Conservation (phyloP, 2,329 filamentous ascomycete genomes). For the Aureobasidium sp. region DNA sequence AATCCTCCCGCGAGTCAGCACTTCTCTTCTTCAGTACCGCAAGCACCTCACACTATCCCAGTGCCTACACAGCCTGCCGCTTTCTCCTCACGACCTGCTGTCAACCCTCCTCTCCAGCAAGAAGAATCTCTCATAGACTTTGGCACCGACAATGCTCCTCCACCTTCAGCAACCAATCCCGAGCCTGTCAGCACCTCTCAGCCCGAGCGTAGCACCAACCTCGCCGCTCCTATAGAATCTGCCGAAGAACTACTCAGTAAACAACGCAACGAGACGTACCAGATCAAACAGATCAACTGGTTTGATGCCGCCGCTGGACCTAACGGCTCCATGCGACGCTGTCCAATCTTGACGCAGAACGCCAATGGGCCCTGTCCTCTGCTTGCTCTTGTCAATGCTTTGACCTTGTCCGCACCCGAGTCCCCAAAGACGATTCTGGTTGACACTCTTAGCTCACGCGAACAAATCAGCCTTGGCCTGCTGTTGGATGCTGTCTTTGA, state of each 20-base stretch:
- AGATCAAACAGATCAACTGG: conserved; percentile 88
- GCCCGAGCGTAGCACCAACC: neutral
- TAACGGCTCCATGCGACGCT: conserved; percentile 56
- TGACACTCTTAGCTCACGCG: conserved; percentile 66
- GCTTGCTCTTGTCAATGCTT: conserved; percentile 83
- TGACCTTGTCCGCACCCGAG: conserved; percentile 71
- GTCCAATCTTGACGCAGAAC: conserved; percentile 86
- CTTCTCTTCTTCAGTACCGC: neutral
- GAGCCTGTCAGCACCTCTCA: neutral
- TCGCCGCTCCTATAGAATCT: conserved; percentile 18
- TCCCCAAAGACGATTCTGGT: conserved; percentile 61
- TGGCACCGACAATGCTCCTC: conserved; percentile 18
- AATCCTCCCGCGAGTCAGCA: neutral
- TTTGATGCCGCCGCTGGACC: conserved; percentile 52
- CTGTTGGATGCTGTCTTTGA: conserved; percentile 87
- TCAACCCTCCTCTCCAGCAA: conserved; percentile 20
- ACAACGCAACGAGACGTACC: conserved; percentile 68
- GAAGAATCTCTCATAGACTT: conserved; percentile 25
- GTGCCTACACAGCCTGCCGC: neutral
- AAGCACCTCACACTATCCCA: neutral
- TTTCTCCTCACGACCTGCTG: conserved; percentile 23
- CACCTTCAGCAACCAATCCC: conserved; percentile 23
- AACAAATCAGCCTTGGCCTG: conserved; percentile 79
- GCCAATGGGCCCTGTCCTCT: conserved; percentile 90
- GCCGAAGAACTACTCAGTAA: conserved; percentile 29